Conservation (phyloP, 352 stramenopile genomes). For the Peronospora destructor region DNA sequence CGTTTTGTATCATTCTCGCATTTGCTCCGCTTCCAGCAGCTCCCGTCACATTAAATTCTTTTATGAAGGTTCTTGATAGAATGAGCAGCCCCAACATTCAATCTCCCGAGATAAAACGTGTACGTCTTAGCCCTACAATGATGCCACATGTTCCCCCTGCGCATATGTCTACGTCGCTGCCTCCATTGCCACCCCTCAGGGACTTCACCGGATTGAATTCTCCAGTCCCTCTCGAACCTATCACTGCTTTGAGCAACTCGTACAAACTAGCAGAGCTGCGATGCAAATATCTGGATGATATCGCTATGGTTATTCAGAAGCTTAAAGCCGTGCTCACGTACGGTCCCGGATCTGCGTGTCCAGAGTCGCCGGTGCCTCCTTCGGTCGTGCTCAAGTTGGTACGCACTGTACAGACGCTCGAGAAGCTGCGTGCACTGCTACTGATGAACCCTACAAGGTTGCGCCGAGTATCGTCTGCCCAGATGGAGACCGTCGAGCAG, state of each 20-base stretch:
- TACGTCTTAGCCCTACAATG: constrained; percentile 21
- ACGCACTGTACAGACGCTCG: constrained; percentile 32
- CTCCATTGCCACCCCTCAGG: constrained; percentile 14
- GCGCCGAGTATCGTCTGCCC: constrained; percentile 19
- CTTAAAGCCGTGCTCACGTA: constrained; percentile 27
- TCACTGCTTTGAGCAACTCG: constrained; percentile 3
- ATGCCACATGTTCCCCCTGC: constrained; percentile 3
- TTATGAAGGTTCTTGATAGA: constrained; percentile 11
- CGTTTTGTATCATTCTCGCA: constrained; percentile 3
- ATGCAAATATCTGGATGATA: constrained; percentile 22
- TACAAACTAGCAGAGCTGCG: constrained; percentile 26
- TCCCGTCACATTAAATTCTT: neutral
- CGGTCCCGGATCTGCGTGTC: constrained; percentile 18
- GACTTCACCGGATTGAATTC: neutral
- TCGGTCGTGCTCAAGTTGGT: constrained; percentile 29
- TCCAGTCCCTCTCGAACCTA: neutral
- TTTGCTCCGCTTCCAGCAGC: constrained; percentile 1
- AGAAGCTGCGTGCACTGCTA: constrained; percentile 28
- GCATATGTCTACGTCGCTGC: constrained; percentile 2
- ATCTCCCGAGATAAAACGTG: constrained; percentile 16
- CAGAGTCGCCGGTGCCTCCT: constrained; percentile 10
- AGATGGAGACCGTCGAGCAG: constrained; percentile 29
- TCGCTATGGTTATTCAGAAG: constrained; percentile 30
- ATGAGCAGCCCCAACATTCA: neutral
- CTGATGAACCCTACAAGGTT: constrained; percentile 23